These are phyloP conservation scores for Fagus sylvatica DNA, from an alignment of 306 rosid species.

Conservation along the genomic window DNA sequence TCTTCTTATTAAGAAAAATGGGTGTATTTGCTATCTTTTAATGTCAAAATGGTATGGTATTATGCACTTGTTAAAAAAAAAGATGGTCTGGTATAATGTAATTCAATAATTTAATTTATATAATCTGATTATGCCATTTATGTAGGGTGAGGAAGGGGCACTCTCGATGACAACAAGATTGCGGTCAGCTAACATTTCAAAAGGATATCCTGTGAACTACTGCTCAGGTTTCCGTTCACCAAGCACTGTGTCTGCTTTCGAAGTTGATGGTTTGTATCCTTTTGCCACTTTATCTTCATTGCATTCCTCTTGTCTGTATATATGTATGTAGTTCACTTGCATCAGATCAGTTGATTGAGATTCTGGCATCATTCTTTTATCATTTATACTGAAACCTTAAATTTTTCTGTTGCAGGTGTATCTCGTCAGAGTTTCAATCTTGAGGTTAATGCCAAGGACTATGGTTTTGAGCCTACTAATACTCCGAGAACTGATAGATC, in stretches of 20 bases:
- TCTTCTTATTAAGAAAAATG: slow-evolving; percentile 2
- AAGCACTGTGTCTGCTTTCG: slow-evolving; percentile 47
- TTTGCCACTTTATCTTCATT: slow-evolving; percentile 22
- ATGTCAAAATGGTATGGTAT: slow-evolving; percentile 15
- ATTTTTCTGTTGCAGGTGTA: slow-evolving; percentile 64
- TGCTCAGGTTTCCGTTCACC: slow-evolving; percentile 84
- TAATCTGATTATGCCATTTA: slow-evolving; percentile 29
- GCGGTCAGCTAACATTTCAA: slow-evolving; percentile 57
- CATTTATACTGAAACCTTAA: slow-evolving; percentile 14
- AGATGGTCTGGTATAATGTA: no score
- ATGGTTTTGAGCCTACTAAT: slow-evolving; percentile 84
- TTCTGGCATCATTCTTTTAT: slow-evolving; percentile 9
- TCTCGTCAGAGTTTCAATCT: slow-evolving; percentile 77
- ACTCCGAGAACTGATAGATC: slow-evolving; percentile 99
- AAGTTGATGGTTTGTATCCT: slow-evolving; percentile 59
- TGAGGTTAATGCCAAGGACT: slow-evolving; percentile 83
- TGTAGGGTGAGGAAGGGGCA: slow-evolving; percentile 97
- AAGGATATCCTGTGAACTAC: slow-evolving; percentile 87
- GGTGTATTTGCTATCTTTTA: slow-evolving; percentile 18
- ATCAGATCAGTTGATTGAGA: slow-evolving; percentile 23
- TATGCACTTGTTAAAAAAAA: background rate
- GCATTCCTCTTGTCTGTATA: background rate
- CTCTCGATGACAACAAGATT: slow-evolving; percentile 92
- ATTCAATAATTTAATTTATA: background rate
- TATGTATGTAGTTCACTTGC: background rate